phyloP scores from a whole-genome alignment of 495 filamentous ascomycete species.

The Massariosphaeria phaeospora region DNA sequence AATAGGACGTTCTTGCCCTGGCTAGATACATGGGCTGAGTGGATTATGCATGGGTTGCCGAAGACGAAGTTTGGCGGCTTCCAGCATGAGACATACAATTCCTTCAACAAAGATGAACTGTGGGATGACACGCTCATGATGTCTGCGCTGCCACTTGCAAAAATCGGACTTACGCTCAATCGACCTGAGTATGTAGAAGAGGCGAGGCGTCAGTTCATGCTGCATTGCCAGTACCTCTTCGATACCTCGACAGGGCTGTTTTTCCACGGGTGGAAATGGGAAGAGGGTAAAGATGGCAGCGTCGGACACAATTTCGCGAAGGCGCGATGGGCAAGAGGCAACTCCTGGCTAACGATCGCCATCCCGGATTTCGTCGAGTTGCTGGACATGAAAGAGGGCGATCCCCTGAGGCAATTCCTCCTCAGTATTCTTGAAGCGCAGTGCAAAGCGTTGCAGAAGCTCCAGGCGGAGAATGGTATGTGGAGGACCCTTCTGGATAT shows the following conservation, averaged over 20 bases:
- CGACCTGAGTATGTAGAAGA: conserved; percentile 65
- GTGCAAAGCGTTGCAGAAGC: conserved; percentile 51
- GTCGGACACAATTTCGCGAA: conserved; percentile 67
- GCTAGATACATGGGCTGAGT: conserved; percentile 71
- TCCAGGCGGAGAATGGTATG: conserved; percentile 54
- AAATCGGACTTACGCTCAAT: conserved; percentile 62
- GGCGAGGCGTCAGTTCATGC: conserved; percentile 65
- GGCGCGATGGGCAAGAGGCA: conserved; percentile 65
- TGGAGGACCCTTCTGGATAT: conserved; percentile 66
- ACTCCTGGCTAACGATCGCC: conserved; percentile 67
- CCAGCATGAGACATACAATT: conserved; percentile 66
- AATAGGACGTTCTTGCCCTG: conserved; percentile 60
- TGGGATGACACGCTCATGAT: conserved; percentile 82
- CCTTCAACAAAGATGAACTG: conserved; percentile 60
- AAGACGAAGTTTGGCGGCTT: conserved; percentile 66
- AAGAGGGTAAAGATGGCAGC: conserved; percentile 35
- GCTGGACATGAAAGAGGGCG: conserved; percentile 50
- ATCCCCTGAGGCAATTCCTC: conserved; percentile 59
- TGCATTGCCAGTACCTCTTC: conserved; percentile 68
- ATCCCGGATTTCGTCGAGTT: conserved; percentile 70
- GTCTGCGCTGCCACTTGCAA: conserved; percentile 70
- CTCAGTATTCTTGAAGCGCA: conserved; percentile 59
- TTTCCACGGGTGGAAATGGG: conserved; percentile 73
- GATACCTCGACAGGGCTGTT: conserved; percentile 63
- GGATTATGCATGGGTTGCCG: conserved; percentile 67